A percentile compares a stretch with the other conserved stretches of the same genome.
These are phyloP conservation scores for Balakata baccata DNA, from an alignment of 345 rosid species.

Conservation along the genomic window DNA sequence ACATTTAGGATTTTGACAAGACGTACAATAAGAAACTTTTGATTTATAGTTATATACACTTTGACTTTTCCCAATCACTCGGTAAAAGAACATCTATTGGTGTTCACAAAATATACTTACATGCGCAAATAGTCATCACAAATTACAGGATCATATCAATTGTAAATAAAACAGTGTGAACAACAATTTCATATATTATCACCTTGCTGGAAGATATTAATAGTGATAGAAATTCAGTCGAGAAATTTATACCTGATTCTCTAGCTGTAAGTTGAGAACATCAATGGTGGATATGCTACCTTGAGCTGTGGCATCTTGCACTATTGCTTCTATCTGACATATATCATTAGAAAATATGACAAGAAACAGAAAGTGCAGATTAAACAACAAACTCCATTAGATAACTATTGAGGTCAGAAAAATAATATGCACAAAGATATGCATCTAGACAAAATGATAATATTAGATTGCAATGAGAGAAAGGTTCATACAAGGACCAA, in stretches of 20 bases:
- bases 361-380: neutral
- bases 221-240: neutral
- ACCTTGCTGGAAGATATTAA: neutral
- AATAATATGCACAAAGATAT: neutral
- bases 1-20: too few relatives aligned
- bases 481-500: neutral
- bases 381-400: neutral
- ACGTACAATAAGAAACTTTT: too few relatives aligned
- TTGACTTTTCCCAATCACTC: too few relatives aligned
- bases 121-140: neutral
- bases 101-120: too few relatives aligned
- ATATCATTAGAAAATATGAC: constrained; percentile 4
- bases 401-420: neutral
- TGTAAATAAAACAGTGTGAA: neutral
- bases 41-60: too few relatives aligned
- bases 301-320: constrained; percentile 61
- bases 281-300: constrained; percentile 65
- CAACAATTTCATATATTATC: neutral
- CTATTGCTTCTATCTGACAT: constrained; percentile 72
- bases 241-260: constrained; percentile 60
- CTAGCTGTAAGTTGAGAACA: constrained; percentile 69
- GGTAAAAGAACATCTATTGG: too few relatives aligned
- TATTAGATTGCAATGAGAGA: neutral
- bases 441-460: neutral
- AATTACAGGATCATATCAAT: neutral